These are phyloP conservation scores for Didymella exigua DNA, from an alignment of 2,329 filamentous ascomycete species.

Conservation along the genomic window DNA sequence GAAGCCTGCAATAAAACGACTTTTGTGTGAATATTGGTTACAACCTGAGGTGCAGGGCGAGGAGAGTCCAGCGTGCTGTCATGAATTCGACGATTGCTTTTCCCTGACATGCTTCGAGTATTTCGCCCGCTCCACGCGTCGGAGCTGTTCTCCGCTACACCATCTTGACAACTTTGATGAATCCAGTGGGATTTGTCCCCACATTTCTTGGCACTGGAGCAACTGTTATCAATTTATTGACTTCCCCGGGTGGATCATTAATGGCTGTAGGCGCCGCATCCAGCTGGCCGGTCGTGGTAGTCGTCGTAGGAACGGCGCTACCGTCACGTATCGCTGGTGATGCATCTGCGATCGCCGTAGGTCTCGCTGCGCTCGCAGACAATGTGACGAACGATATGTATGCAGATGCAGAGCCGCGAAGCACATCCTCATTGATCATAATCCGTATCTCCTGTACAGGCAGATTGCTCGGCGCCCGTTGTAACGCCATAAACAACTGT, in stretches of 20 bases:
- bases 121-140: slow-evolving; percentile 1
- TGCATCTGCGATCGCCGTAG: not conserved
- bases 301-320: not conserved
- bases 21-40: not conserved
- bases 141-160: not conserved
- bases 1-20: not conserved
- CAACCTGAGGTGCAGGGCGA: not conserved
- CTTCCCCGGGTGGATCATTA: not conserved
- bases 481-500: slow-evolving; percentile 22
- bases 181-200: slow-evolving; percentile 10
- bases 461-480: slow-evolving; percentile 9
- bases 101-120: slow-evolving; percentile 6
- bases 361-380: not conserved
- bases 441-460: slow-evolving; percentile 24
- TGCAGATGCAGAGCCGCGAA: slow-evolving; percentile 3
- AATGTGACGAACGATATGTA: not conserved
- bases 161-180: slow-evolving; percentile 6
- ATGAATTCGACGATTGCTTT: not conserved
- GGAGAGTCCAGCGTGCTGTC: not conserved
- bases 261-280: slow-evolving; percentile 2
- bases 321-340: not conserved
- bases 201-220: not conserved
- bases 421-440: slow-evolving; percentile 21
- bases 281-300: slow-evolving; percentile 5
- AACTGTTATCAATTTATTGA: not conserved